These are phyloP conservation scores for Ogataea hybrid DNA, from an alignment of 1,139 yeast genomes.

Conservation along the genomic window DNA sequence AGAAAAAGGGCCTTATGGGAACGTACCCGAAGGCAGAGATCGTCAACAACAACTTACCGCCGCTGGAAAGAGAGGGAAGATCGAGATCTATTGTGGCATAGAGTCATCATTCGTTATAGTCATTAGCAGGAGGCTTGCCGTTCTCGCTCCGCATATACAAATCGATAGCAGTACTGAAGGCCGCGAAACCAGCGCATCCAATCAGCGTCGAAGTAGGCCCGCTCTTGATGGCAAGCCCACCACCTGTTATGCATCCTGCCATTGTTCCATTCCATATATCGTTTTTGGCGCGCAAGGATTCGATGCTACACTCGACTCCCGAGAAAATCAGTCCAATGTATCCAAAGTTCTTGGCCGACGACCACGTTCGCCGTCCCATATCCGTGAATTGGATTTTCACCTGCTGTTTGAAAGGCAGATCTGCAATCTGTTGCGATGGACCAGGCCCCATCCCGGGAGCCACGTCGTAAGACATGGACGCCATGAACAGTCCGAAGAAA, in stretches of 20 bases:
- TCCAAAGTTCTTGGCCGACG: slow-evolving; percentile 92
- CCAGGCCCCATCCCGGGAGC: slow-evolving; percentile 57
- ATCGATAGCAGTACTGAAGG: slow-evolving; percentile 92
- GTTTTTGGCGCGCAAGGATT: slow-evolving; percentile 81
- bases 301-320: slow-evolving; percentile 93
- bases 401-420: slow-evolving; percentile 89
- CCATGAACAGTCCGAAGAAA: slow-evolving; percentile 95
- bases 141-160: slow-evolving; percentile 84
- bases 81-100: slow-evolving; percentile 18
- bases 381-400: slow-evolving; percentile 88
- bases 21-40: slow-evolving; percentile 53
- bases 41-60: slow-evolving; percentile 65
- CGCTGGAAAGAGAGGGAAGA: slow-evolving; percentile 85
- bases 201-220: slow-evolving; percentile 92
- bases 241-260: slow-evolving; percentile 96
- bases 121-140: slow-evolving; percentile 82
- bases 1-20: slow-evolving; percentile 89
- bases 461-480: slow-evolving; percentile 82
- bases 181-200: slow-evolving; percentile 98
- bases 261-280: slow-evolving; percentile 89
- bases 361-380: slow-evolving; percentile 84
- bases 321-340: slow-evolving; percentile 91
- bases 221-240: slow-evolving; percentile 82
- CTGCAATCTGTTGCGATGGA: slow-evolving; percentile 52
- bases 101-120: slow-evolving; percentile 57